Percentiles rank a stretch among this genome's conserved stretches.
Conservation (phyloP, 768 basidiomycete genomes). For the Tylopilus sp. region DNA sequence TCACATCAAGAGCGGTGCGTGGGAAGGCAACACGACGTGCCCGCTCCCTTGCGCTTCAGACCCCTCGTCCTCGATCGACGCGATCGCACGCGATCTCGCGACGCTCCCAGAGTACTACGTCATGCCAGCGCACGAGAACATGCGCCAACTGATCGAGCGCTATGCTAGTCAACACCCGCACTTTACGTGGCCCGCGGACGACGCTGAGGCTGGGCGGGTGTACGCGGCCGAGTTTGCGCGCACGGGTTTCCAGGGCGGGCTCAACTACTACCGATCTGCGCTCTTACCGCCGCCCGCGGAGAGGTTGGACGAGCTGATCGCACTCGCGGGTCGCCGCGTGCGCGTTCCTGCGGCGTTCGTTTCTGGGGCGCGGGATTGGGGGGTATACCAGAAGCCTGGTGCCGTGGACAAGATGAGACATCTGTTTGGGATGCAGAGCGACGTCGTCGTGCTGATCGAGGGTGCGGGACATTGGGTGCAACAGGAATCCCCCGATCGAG, state of each 20-base stretch:
- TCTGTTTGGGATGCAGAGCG: constrained; percentile 34
- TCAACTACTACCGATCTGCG: constrained; percentile 52
- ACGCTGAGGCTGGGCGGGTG: constrained; percentile 38
- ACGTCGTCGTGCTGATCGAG: constrained; percentile 49
- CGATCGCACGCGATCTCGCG: constrained; percentile 34
- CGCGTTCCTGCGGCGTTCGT: constrained; percentile 57
- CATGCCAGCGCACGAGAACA: constrained; percentile 52
- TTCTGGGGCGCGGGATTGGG: constrained; percentile 57
- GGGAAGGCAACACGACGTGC: constrained; percentile 40
- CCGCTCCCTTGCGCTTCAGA: constrained; percentile 34
- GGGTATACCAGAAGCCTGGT: constrained; percentile 52
- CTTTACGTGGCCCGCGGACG: constrained; percentile 46
- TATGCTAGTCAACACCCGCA: constrained; percentile 29
- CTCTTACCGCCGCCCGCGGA: constrained; percentile 30
- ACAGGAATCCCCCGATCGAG: constrained; percentile 47
- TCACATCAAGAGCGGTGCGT: constrained; percentile 58
- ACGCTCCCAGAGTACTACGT: constrained; percentile 57
- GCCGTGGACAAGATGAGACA: constrained; percentile 42
- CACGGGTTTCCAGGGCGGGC: constrained; percentile 62
- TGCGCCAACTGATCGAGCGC: constrained; percentile 45
- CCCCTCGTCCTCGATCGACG: constrained; percentile 18
- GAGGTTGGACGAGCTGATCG: constrained; percentile 39
- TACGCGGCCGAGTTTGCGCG: constrained; percentile 48
- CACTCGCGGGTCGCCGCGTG: constrained; percentile 46
- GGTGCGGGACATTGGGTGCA: constrained; percentile 66